Evolutionary conservation across 2,329 filamentous ascomycete species (phyloP).

Genomic region (Ceratocystis albifundus): DNA sequence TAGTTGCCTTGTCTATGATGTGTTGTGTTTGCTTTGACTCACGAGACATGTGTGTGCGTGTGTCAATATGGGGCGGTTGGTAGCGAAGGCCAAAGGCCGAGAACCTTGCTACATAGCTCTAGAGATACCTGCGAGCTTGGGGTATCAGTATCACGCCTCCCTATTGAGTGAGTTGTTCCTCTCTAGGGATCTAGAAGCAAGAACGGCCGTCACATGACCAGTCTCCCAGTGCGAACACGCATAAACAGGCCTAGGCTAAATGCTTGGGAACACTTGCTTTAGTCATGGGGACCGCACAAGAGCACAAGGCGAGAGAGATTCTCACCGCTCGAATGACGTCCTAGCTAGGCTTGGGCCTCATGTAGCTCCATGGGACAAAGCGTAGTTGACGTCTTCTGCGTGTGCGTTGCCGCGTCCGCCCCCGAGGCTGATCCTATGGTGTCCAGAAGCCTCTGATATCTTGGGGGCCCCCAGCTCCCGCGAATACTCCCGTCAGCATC

Average conservation of each 20-base stretch:
- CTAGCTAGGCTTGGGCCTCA: no score
- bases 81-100: not conserved
- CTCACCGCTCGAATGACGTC: not conserved
- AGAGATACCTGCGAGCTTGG: not conserved
- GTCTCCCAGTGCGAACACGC: not conserved
- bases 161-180: not conserved
- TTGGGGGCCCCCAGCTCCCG: no score
- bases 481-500: no score
- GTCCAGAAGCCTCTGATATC: no score
- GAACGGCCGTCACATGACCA: not conserved
- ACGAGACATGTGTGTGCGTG: not conserved
- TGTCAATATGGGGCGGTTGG: no score
- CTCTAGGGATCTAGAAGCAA: not conserved
- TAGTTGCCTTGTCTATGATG: not conserved
- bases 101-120: not conserved
- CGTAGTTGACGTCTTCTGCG: not conserved
- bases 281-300: not conserved
- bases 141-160: not conserved
- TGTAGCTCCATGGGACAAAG: not conserved
- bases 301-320: not conserved
- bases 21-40: not conserved
- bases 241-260: not conserved
- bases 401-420: not conserved
- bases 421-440: no score
- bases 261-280: not conserved